Conservation (phyloP, 2,329 filamentous ascomycete species). For the Setomelanomma holmii region DNA sequence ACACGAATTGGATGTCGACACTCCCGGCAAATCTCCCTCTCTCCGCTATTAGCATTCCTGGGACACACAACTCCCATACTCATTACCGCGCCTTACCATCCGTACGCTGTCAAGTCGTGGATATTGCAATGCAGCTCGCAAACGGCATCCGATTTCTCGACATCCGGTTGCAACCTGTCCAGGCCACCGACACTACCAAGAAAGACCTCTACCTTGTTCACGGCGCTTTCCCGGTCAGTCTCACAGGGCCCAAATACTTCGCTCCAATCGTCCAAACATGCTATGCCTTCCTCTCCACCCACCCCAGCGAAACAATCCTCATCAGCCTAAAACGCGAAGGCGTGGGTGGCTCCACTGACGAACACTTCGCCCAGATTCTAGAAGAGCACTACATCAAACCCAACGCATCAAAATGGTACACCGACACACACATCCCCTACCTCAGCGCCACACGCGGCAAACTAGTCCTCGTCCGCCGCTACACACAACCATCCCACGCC, state of each 20-base stretch:
- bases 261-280: slow-evolving; percentile 73
- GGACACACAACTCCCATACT: slow-evolving; percentile 94
- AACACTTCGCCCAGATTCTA: slow-evolving; percentile 77
- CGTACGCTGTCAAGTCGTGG: slow-evolving; percentile 88
- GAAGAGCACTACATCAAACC: slow-evolving; percentile 72
- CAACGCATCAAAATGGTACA: slow-evolving; percentile 74
- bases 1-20: slow-evolving; percentile 86
- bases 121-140: slow-evolving; percentile 76
- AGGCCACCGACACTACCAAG: slow-evolving; percentile 63
- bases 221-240: slow-evolving; percentile 83
- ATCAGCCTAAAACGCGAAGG: slow-evolving; percentile 93
- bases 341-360: slow-evolving; percentile 78
- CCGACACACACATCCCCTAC: slow-evolving; percentile 73
- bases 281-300: slow-evolving; percentile 75
- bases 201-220: slow-evolving; percentile 84
- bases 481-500: slow-evolving; percentile 57
- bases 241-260: slow-evolving; percentile 83
- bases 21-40: slow-evolving; percentile 76
- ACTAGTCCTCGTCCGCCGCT: slow-evolving; percentile 84
- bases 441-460: slow-evolving; percentile 82
- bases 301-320: slow-evolving; percentile 83
- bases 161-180: slow-evolving; percentile 76
- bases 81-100: slow-evolving; percentile 85
- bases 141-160: slow-evolving; percentile 96
- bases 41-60: slow-evolving; percentile 85